Conservation (phyloP, 2,329 filamentous ascomycete species). For the Sphaerulina populicola region DNA sequence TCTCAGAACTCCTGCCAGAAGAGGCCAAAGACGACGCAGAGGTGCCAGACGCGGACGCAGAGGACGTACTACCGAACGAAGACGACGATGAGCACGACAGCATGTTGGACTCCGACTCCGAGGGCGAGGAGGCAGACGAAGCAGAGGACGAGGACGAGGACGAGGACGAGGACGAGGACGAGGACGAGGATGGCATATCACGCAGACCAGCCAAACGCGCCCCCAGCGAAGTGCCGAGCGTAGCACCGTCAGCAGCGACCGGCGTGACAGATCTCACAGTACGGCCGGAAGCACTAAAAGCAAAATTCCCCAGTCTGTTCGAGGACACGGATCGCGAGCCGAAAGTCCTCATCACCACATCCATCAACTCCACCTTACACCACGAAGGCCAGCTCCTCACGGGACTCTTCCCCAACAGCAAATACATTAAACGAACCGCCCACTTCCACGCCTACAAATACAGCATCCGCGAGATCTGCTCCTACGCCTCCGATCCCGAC, state of each 20-base stretch:
- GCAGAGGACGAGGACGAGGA: conserved; percentile 43
- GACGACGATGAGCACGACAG: conserved; percentile 57
- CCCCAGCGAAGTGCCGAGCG: conserved; percentile 42
- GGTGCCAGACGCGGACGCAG: conserved; percentile 29
- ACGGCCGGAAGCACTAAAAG: conserved; percentile 52
- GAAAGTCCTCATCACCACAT: conserved; percentile 88
- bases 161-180: conserved; percentile 40
- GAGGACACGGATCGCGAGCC: conserved; percentile 48
- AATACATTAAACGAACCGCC: conserved; percentile 75
- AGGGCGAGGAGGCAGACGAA: conserved; percentile 34
- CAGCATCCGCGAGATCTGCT: conserved; percentile 79
- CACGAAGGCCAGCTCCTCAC: conserved; percentile 70
- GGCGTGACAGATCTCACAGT: conserved; percentile 55
- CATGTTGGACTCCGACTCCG: conserved; percentile 55
- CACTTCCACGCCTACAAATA: conserved; percentile 86
- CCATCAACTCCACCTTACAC: conserved; percentile 80
- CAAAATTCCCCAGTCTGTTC: conserved; percentile 55
- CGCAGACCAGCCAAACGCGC: conserved; percentile 23
- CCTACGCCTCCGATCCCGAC: conserved; percentile 61
- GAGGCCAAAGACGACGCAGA: conserved; percentile 9
- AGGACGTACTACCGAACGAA: conserved; percentile 27
- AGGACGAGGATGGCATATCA: conserved; percentile 33
- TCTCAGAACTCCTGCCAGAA: conserved; percentile 10
- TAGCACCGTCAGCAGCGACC: conserved; percentile 46
- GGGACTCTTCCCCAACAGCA: conserved; percentile 68